These are phyloP conservation scores for Trichoderma semiorbis DNA, from an alignment of 2,329 filamentous ascomycete species.

Conservation along the genomic window DNA sequence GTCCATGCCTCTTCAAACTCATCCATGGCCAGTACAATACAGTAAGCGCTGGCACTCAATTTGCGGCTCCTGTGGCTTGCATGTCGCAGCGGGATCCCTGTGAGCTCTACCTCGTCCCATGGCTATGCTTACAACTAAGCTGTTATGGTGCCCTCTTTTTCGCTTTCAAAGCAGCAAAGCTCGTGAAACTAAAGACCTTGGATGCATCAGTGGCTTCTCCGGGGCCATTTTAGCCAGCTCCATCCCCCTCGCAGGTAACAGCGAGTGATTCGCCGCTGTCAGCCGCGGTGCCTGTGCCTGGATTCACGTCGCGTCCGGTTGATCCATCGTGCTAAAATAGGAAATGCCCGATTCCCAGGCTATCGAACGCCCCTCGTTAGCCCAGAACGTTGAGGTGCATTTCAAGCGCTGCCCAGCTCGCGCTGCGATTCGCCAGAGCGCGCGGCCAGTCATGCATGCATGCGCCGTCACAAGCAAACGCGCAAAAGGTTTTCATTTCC, in stretches of 20 bases:
- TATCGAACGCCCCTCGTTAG: slow-evolving; percentile 14
- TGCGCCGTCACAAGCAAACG: background rate
- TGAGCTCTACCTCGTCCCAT: background rate
- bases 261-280: background rate
- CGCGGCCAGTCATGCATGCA: background rate
- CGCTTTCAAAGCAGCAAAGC: background rate
- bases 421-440: background rate
- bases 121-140: background rate
- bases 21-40: background rate
- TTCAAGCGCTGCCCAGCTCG: background rate
- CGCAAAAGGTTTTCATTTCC: background rate
- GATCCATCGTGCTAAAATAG: slow-evolving; percentile 12
- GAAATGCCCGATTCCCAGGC: slow-evolving; percentile 14
- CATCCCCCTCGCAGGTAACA: background rate
- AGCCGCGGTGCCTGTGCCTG: slow-evolving; percentile 2
- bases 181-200: background rate
- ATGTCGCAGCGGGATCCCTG: background rate
- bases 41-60: slow-evolving; percentile 1
- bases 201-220: background rate
- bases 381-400: background rate
- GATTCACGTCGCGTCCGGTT: background rate
- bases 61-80: slow-evolving; percentile 1
- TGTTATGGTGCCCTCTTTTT: background rate
- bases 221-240: background rate
- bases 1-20: background rate